Conservation (phyloP, 2,329 filamentous ascomycete species). For the Hymenoscyphus fructigenus region DNA sequence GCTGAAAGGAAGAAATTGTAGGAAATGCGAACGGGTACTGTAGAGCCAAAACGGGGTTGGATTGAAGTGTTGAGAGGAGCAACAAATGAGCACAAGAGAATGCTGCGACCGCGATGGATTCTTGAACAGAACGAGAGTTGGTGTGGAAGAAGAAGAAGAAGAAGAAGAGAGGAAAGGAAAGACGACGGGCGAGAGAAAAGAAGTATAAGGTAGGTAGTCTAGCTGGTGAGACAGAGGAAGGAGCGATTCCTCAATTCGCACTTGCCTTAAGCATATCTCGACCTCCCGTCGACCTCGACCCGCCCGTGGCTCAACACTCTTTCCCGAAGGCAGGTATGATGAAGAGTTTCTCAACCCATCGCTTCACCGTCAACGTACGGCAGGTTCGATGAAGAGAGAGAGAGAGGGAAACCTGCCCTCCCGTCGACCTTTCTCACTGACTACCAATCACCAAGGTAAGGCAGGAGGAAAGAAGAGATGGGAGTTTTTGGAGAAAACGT, state of each 20-base stretch:
- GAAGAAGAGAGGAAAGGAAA: constrained; percentile 10
- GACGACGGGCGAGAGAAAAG: constrained; percentile 4
- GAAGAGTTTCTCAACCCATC: neutral
- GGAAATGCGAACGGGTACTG: constrained; percentile 5
- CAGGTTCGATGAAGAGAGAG: neutral
- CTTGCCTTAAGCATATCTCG: neutral
- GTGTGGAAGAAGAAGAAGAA: constrained; percentile 12
- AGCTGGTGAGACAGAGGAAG: neutral
- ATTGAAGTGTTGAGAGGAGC: constrained; percentile 1
- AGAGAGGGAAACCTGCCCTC: neutral
- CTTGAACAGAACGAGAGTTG: constrained; percentile 4
- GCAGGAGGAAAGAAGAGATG: neutral
- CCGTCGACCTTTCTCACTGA: neutral
- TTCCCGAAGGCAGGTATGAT: too few species aligned
- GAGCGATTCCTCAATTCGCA: constrained; percentile 1
- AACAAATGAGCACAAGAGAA: constrained; percentile 5
- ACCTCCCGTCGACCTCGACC: too few species aligned
- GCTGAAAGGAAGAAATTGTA: neutral
- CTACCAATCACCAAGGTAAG: too few species aligned
- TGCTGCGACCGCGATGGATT: constrained; percentile 4
- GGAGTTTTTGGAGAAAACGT: neutral
- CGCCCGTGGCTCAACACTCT: too few species aligned
- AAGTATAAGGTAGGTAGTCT: neutral
- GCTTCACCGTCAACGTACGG: neutral
- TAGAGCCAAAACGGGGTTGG: constrained; percentile 3